A percentile compares a stretch with the other conserved stretches of the same genome.
These are phyloP conservation scores for Backusella australiensis DNA, from an alignment of 192 early-diverging fungal genomes.

Conservation along the genomic window DNA sequence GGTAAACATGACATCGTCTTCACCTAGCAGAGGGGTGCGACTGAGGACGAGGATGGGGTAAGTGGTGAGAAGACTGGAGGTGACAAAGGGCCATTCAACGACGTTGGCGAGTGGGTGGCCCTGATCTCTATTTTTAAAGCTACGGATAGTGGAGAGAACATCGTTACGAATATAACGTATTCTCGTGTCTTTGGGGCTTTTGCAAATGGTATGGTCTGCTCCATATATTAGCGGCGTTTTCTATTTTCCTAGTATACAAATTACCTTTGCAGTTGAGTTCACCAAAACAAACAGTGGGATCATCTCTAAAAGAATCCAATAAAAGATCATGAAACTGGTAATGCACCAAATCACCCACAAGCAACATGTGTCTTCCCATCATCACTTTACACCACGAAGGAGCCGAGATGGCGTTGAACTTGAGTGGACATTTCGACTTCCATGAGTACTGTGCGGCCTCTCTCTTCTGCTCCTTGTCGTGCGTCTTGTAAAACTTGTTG, in stretches of 20 bases:
- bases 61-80: conserved; percentile 20
- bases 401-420: conserved; percentile 9
- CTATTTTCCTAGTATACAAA: not conserved
- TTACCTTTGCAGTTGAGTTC: conserved; percentile 50
- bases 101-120: conserved; percentile 37
- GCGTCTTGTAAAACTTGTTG: conserved; percentile 16
- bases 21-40: conserved; percentile 30
- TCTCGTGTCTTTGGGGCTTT: conserved; percentile 13
- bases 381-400: conserved; percentile 40
- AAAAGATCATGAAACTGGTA: conserved; percentile 55
- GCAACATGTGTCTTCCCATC: conserved; percentile 40
- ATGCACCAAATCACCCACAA: conserved; percentile 50
- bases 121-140: not conserved
- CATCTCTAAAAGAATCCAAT: conserved; percentile 52
- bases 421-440: conserved; percentile 27
- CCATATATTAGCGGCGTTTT: not conserved
- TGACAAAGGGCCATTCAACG: conserved; percentile 46
- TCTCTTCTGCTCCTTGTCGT: conserved; percentile 12
- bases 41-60: conserved; percentile 49
- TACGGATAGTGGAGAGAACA: conserved; percentile 31
- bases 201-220: conserved; percentile 35
- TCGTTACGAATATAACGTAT: conserved; percentile 50
- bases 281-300: conserved; percentile 53
- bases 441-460: conserved; percentile 19
- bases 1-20: conserved; percentile 39